These are phyloP conservation scores for Prunus campanulata DNA, from an alignment of 306 rosid species.

Conservation along the genomic window DNA sequence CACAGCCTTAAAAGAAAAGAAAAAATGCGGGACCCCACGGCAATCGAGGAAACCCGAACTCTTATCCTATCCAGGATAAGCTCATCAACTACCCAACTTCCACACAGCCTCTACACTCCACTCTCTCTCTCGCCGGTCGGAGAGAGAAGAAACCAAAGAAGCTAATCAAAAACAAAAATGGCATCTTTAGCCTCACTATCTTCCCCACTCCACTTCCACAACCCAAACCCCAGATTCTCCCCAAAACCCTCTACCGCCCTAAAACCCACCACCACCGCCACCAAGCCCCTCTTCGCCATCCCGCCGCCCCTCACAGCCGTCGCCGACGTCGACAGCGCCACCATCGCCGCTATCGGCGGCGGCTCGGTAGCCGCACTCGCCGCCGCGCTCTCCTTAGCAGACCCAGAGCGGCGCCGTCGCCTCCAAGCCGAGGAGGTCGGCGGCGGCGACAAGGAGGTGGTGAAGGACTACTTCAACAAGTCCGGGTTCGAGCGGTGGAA, in stretches of 20 bases:
- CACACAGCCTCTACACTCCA: not conserved
- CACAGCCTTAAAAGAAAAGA: not conserved
- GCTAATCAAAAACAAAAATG: slow-evolving; percentile 18
- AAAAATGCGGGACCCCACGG: slow-evolving; percentile 31
- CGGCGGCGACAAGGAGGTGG: slow-evolving; percentile 93
- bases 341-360: slow-evolving; percentile 69
- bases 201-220: slow-evolving; percentile 32
- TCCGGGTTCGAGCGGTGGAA: slow-evolving; percentile 91
- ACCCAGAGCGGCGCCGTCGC: slow-evolving; percentile 76
- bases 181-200: slow-evolving; percentile 44
- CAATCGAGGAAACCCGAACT: slow-evolving; percentile 24
- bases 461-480: slow-evolving; percentile 87
- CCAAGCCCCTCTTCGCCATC: slow-evolving; percentile 42
- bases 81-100: not conserved
- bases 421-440: slow-evolving; percentile 90
- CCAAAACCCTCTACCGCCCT: slow-evolving; percentile 31
- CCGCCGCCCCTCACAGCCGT: slow-evolving; percentile 60
- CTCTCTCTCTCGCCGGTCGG: slow-evolving; percentile 20
- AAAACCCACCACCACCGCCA: slow-evolving; percentile 46
- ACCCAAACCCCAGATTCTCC: slow-evolving; percentile 26
- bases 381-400: slow-evolving; percentile 63
- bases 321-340: slow-evolving; percentile 61
- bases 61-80: slow-evolving; percentile 49
- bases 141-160: not conserved
- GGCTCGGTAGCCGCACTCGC: slow-evolving; percentile 73